Base-by-base conservation (phyloP, 2,329 filamentous ascomycete species). In the Drechslerella stenobrocha region DNA sequence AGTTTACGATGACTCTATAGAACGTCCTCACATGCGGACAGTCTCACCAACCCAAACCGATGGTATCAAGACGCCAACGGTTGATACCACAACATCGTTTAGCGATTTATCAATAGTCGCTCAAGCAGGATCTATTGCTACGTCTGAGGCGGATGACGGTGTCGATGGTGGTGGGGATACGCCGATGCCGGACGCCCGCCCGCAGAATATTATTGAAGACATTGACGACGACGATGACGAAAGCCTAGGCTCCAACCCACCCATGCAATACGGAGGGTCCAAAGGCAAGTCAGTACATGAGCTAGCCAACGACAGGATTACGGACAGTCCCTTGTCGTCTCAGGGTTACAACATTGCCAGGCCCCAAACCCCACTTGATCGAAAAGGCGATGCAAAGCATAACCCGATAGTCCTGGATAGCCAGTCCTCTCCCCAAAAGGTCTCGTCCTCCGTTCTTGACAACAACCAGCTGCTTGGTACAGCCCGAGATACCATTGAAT, bases 361-460 rank as follows among this genome's bases (percentile, higher is more conserved):
- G 22, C 7, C 18, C 22, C 24, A 40, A 28, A 18, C 23, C 42
- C 22, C 52, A 35, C 44, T 20, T 22, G 40, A 4, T 18, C 30
- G 44, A 3, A 28, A 18, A 9, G 60, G 60, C 18, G 56, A 37
- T 40, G 46, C 60, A 13, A 48, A 20, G 9, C 32, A 58, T 23
- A 55, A 66, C 32, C 60, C 60, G 2, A 66, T 66, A 24, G 46
- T 51, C n/a, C 50, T 66, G 32, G 60, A 66, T 26, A 66, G 60
- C 34, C 60, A 66, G 28, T 42, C 52, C 8, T 66, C 60, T n/a
- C 5, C 60, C 60, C 2, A 66, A 52, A 24, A 48, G 53, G 4
- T 34, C 40, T 2, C 35, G 53, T 11, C 46, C 52, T 34, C 40
- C 52, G 4, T 58, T 47, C 3, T 58, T 47, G 22, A 20, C 52